Percentiles rank a stretch among this genome's conserved stretches.
Conservation (phyloP, 192 early-diverging fungal genomes). For the Coemansia biformis region DNA sequence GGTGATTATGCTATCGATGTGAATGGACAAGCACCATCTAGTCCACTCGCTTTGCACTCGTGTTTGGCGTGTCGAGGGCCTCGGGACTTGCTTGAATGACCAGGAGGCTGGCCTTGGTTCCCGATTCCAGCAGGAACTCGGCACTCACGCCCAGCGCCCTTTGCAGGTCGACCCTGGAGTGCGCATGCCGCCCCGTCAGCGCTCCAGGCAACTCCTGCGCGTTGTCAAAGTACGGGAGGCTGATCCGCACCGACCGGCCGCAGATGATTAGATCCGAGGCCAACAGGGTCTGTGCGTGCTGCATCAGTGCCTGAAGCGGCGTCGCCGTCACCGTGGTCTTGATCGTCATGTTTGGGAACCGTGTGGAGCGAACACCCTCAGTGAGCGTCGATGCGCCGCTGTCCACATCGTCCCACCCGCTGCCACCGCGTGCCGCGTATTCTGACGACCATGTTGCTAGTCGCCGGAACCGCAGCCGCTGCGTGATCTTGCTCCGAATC, state of each 20-base stretch:
- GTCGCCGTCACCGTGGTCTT: constrained; percentile 36
- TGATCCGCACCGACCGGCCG: constrained; percentile 28
- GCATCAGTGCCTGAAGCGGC: constrained; percentile 37
- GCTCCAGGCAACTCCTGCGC: constrained; percentile 12
- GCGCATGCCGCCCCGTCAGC: constrained; percentile 19
- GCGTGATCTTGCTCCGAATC: constrained; percentile 21
- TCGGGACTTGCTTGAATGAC: constrained; percentile 41
- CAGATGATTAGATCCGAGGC: constrained; percentile 28
- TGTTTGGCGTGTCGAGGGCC: neutral
- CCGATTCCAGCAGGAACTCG: constrained; percentile 40
- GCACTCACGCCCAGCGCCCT: constrained; percentile 40
- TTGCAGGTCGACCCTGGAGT: constrained; percentile 25
- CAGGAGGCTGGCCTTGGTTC: constrained; percentile 44
- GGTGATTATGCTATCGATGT: no score
- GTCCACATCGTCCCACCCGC: neutral
- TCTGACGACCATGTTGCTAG: constrained; percentile 6
- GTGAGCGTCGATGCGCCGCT: constrained; percentile 2
- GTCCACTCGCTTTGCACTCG: neutral
- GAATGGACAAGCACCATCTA: no score
- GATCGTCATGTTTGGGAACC: constrained; percentile 30
- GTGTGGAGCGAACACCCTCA: constrained; percentile 19
- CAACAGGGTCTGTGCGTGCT: constrained; percentile 18
- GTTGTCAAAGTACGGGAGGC: constrained; percentile 27
- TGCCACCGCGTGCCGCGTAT: neutral
- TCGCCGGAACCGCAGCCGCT: constrained; percentile 28